Conservation (phyloP, 306 rosid species). For the Cajanus cajan region DNA sequence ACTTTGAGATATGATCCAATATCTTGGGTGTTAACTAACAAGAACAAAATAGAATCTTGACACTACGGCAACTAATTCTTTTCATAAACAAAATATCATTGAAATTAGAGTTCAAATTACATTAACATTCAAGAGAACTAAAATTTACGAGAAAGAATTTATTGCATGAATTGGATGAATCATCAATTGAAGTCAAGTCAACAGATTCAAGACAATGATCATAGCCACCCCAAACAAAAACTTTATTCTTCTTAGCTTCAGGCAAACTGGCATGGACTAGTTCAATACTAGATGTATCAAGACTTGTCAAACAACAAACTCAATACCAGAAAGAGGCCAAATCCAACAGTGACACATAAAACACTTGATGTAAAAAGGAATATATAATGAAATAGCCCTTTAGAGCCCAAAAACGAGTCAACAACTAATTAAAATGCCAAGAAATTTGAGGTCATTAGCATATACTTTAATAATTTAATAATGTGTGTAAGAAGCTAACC, state of each 20-base stretch:
- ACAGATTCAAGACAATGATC: not conserved
- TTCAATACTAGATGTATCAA: not conserved
- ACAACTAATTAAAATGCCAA: conserved; percentile 1
- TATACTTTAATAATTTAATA: not conserved
- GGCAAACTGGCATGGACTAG: not conserved
- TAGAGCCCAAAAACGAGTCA: not conserved
- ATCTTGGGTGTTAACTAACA: not conserved
- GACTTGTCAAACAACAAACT: not conserved
- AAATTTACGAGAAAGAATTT: not conserved
- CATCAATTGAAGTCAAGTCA: conserved; percentile 10
- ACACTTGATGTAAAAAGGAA: conserved; percentile 6
- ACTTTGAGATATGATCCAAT: not conserved
- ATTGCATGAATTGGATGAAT: not conserved
- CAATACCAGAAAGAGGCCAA: conserved; percentile 24
- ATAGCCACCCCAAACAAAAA: not conserved
- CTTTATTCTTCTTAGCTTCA: not conserved
- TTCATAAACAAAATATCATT: not conserved
- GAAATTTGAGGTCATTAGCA: conserved; percentile 10
- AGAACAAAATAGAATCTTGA: not conserved
- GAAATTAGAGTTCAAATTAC: conserved; percentile 12
- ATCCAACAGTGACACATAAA: conserved; percentile 18
- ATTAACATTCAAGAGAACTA: conserved; percentile 10
- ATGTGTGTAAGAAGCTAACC: conserved; percentile 52
- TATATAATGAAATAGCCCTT: conserved; percentile 15
- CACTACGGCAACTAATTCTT: not conserved